phyloP scores from a whole-genome alignment of 805 yeast genomes.

The Saccharomyces eubayanus region DNA sequence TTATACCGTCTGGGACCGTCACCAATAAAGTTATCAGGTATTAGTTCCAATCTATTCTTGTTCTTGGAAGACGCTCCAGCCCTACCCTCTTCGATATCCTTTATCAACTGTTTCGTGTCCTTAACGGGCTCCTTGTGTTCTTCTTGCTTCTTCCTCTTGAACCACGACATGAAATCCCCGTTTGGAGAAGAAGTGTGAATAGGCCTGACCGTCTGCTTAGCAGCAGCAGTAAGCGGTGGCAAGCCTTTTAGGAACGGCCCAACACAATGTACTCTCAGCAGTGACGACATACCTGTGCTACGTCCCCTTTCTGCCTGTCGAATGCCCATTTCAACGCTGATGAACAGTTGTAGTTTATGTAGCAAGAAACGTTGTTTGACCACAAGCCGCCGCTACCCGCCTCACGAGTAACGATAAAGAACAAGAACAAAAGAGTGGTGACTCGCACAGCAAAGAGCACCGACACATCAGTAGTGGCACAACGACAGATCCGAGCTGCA shows the following conservation, averaged over 20 bases:
- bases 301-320: not conserved
- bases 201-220: constrained; percentile 7
- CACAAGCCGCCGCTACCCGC: not conserved
- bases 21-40: constrained; percentile 27
- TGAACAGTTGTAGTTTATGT: not conserved
- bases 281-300: not conserved
- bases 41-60: constrained; percentile 20
- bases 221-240: not conserved
- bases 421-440: not conserved
- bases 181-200: constrained; percentile 21
- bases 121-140: constrained; percentile 7
- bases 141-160: constrained; percentile 27
- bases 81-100: constrained; percentile 28
- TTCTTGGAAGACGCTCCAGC: not conserved
- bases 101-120: constrained; percentile 29
- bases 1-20: constrained; percentile 14
- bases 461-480: not conserved
- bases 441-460: not conserved
- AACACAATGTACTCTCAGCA: not conserved
- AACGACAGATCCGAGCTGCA: not conserved
- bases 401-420: not conserved
- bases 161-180: constrained; percentile 35
- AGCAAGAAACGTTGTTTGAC: not conserved
- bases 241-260: not conserved
- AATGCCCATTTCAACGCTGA: not conserved